phyloP scores from a whole-genome alignment of 1,139 yeast species.

The Zygosaccharomyces pseudobailii region DNA sequence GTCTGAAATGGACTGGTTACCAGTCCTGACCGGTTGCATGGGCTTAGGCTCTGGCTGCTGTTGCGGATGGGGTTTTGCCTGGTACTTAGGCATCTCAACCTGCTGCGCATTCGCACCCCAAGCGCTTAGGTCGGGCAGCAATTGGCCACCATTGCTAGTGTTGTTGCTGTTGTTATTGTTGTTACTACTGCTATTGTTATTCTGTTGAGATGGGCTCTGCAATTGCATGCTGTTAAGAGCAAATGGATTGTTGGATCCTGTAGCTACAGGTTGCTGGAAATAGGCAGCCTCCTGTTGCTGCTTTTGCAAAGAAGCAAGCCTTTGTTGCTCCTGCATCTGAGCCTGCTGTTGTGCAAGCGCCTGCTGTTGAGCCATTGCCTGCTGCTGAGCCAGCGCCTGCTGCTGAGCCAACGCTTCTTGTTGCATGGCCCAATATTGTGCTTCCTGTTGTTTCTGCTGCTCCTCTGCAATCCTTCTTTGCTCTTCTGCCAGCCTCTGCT shows the following conservation, averaged over 20 bases:
- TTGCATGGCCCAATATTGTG: constrained; percentile 34
- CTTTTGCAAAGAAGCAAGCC: constrained; percentile 31
- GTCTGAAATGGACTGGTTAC: constrained; percentile 45
- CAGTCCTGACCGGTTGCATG: constrained; percentile 41
- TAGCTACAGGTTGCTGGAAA: constrained; percentile 54
- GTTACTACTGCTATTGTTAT: constrained; percentile 21
- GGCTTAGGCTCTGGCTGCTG: constrained; percentile 37
- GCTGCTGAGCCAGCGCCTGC: constrained; percentile 30
- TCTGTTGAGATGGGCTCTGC: constrained; percentile 9
- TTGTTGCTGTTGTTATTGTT: neutral
- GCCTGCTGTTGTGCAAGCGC: constrained; percentile 29
- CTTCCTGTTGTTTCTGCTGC: constrained; percentile 33
- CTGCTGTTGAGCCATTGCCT: constrained; percentile 28
- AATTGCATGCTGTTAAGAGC: constrained; percentile 43
- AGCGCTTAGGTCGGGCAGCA: constrained; percentile 6
- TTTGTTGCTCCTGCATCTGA: constrained; percentile 23
- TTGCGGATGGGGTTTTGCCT: constrained; percentile 31
- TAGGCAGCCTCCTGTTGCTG: constrained; percentile 38
- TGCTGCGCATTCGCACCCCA: neutral
- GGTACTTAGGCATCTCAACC: constrained; percentile 18
- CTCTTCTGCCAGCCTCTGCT: constrained; percentile 11
- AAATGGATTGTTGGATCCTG: constrained; percentile 91
- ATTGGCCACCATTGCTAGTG: neutral
- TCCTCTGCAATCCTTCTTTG: constrained; percentile 10
- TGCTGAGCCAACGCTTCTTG: constrained; percentile 29